Evolutionary conservation across 129 eudicot species (phyloP), one percentile per base, ranked within the genome.

Genomic region (Chrysanthemum lavandulifolium): DNA sequence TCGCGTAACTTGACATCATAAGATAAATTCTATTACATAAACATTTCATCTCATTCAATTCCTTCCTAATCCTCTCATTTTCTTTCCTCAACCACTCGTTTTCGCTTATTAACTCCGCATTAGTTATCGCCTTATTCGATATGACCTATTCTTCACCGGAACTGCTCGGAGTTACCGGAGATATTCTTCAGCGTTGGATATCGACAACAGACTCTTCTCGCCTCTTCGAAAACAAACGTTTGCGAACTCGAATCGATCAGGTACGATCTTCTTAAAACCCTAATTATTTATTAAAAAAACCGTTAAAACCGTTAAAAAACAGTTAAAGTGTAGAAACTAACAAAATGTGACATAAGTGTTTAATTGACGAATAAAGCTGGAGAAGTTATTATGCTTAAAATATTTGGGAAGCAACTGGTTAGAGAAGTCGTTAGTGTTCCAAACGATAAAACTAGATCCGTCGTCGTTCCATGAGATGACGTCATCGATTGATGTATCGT

Each of bases 301-400:
- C 6, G 13, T 51, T 29, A 2, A 63, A 65, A 56, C 52, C 1
- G 48, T 9, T 11, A 51, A 13, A 29, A 29, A 29, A 3, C 33
- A 0, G 33, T 29, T 29, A 27, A 27, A 1, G 2, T 27, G 0
- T 36, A 6, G 1, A 40, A 40, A 40, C 1, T 6, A 40, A 40
- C 8, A 10, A 61, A 10, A 25, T 2, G 18, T 12, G 31, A 92
- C 97, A 65, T 92, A 92, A 65, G 96, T 89, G 72, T 92, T 92
- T 31, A 92, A 86, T 76, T 92, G 97, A 9, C 97, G 93, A 73
- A 92, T 91, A 25, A 92, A 92, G 68, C 96, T 89, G 49, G 97
- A 92, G 83, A 92, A 86, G 62, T 92, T 92, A 25, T 89, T 92
- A 81, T 92, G 97, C 80, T 92, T 92, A 73, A 92, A 92, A 68